phyloP scores from a whole-genome alignment of 2,329 filamentous ascomycete genomes.

The Aureobasidium pullulans region DNA sequence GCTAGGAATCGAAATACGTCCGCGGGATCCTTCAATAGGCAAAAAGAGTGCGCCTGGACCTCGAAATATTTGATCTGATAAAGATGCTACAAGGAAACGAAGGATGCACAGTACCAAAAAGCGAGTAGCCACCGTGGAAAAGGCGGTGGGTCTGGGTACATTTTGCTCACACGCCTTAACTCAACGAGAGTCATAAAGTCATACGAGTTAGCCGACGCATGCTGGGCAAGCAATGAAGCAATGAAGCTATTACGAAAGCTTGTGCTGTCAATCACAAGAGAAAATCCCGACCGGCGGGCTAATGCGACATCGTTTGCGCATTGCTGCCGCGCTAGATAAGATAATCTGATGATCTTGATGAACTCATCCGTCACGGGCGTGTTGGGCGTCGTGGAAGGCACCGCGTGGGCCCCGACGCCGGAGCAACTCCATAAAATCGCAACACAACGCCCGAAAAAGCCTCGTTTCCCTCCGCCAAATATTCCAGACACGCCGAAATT shows the following conservation, averaged over 20 bases:
- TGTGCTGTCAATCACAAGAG: background rate
- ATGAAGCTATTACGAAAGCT: conserved; percentile 4
- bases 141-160: background rate
- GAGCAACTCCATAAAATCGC: background rate
- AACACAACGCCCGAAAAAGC: background rate
- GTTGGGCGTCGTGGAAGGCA: background rate
- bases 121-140: background rate
- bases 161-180: background rate
- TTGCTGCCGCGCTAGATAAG: conserved; percentile 5
- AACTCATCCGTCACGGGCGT: background rate
- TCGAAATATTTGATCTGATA: conserved; percentile 2
- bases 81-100: conserved; percentile 5
- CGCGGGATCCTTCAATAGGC: background rate
- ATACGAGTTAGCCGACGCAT: conserved; percentile 8
- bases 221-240: background rate
- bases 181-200: background rate
- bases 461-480: background rate
- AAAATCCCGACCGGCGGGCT: background rate
- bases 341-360: conserved; percentile 11
- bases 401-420: conserved; percentile 8
- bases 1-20: background rate
- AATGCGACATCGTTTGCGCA: conserved; percentile 8
- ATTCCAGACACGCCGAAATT: conserved; percentile 9
- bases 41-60: background rate
- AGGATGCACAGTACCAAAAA: background rate